Base-by-base conservation (phyloP, 768 basidiomycete genomes). In the Suillus cothurnatus region DNA sequence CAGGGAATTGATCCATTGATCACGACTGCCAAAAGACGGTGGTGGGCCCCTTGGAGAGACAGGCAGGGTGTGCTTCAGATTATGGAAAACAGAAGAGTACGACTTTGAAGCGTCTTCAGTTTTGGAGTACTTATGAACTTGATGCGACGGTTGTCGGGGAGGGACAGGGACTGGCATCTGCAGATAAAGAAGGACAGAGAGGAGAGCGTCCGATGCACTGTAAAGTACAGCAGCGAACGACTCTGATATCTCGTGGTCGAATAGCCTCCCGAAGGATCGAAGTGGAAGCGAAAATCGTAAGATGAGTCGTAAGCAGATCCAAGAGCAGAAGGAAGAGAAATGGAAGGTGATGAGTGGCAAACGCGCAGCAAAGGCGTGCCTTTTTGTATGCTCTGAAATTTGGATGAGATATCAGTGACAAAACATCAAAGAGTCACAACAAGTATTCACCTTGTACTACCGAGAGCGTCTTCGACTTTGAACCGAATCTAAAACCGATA, bases 281-380 rank as follows among this genome's bases (percentile, higher is more conserved):
- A 76, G 71, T 73, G 78, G 75, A 72, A 71, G 72, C 68, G 66
- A 76, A 72, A 72, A 77, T 92, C 91, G 92, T 93, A 83, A 86
- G 72, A 78, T 75, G 79, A 73, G 84, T 93, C 91, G 91, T 92
- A 75, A 92, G 82, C 67, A 70, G 67, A 68, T 62, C 72, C 52
- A 53, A 28, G 65, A 65, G 73, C 74, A 76, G 74, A 74, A 70
- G 73, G 70, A 69, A 58, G 74, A 67, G 66, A 69, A 68, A 64
- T 70, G 65, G 71, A 72, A 72, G 69, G 70, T 67, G 64, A 68
- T 69, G 70, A 71, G 74, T 85, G 92, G 91, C 91, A 82, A 83
- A 94, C 92, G 92, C 92, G 84, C 92, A 93, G 83, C 89, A 84
- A 93, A 94, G 92, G 92, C 92, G 92, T 84, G 91, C 91, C 91